Evolutionary conservation across 148 eudicot genomes (phyloP).

Genomic region (Spergularia bocconei): DNA sequence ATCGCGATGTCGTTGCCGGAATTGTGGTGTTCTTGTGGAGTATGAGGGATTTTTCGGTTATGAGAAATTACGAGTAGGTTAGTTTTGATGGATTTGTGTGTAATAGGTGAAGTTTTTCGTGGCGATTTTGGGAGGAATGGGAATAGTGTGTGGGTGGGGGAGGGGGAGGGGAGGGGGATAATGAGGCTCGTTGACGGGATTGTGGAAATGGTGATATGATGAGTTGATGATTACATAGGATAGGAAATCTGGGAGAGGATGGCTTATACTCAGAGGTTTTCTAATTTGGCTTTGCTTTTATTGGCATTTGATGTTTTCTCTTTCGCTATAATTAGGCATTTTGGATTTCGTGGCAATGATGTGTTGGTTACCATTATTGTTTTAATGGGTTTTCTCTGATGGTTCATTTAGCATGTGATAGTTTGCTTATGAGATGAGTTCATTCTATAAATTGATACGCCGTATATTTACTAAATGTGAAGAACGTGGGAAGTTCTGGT

Average conservation of each 20-base stretch:
- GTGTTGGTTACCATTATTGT: neutral
- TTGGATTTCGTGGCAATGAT: neutral
- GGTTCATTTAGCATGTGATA: constrained; percentile 8
- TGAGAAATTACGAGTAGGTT: neutral
- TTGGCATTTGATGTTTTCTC: neutral
- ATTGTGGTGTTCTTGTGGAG: neutral
- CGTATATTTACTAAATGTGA: neutral
- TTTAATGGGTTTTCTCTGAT: neutral
- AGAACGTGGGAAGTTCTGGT: neutral
- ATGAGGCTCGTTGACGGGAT: neutral
- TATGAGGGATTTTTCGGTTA: neutral
- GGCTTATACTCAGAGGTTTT: neutral
- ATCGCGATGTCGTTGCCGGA: neutral
- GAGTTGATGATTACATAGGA: constrained; percentile 7
- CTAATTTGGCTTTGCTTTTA: constrained; percentile 5
- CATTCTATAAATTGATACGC: neutral
- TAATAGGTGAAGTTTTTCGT: neutral
- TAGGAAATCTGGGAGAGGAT: neutral
- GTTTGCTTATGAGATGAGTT: neutral
- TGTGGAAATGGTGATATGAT: neutral
- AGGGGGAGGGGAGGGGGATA: neutral
- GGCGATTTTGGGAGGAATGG: neutral
- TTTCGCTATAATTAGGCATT: constrained; percentile 3
- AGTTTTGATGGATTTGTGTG: neutral
- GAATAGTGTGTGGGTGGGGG: neutral